Percentiles rank a stretch among this genome's conserved stretches.
These are phyloP conservation scores for Fusarium sp. DNA, from an alignment of 2,329 filamentous ascomycete species.

Conservation along the genomic window DNA sequence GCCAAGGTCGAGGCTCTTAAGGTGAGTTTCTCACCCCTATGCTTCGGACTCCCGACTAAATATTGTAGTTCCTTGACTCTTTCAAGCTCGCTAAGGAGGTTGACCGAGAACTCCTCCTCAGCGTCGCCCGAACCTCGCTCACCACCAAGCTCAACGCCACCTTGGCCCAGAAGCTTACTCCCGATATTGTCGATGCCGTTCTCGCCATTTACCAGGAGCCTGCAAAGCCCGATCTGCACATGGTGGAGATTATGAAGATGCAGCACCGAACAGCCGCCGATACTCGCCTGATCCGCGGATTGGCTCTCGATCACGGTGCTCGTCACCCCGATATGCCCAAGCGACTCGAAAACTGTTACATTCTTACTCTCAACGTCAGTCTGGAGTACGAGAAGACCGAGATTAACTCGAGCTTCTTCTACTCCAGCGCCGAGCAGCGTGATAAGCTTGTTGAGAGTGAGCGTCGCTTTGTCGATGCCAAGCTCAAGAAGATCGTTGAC, in stretches of 20 bases:
- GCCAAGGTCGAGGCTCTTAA: constrained; percentile 93
- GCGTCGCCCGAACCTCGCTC: constrained; percentile 92
- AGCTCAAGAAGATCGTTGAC: constrained; percentile 96
- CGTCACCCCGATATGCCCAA: constrained; percentile 99
- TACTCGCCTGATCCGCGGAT: constrained; percentile 92
- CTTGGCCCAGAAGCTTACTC: constrained; percentile 90
- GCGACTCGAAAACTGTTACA: constrained; percentile 92
- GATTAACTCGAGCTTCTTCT: constrained; percentile 99
- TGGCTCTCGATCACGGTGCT: constrained; percentile 94
- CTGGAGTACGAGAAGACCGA: constrained; percentile 99
- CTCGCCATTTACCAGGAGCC: constrained; percentile 91
- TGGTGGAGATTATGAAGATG: constrained; percentile 99
- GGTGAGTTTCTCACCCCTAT: constrained; percentile 57
- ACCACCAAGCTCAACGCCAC: constrained; percentile 93
- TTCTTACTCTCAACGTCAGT: constrained; percentile 94
- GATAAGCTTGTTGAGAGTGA: constrained; percentile 99
- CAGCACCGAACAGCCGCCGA: constrained; percentile 96
- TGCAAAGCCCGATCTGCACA: constrained; percentile 95
- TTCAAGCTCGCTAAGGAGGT: constrained; percentile 93
- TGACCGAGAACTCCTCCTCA: constrained; percentile 92
- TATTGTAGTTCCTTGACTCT: constrained; percentile 81
- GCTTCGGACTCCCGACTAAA: constrained; percentile 9
- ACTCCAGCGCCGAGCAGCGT: constrained; percentile 94
- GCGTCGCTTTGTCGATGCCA: constrained; percentile 93
- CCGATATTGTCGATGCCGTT: constrained; percentile 95